Conservation (phyloP, 352 stramenopile genomes). For the Plasmopara muralis region DNA sequence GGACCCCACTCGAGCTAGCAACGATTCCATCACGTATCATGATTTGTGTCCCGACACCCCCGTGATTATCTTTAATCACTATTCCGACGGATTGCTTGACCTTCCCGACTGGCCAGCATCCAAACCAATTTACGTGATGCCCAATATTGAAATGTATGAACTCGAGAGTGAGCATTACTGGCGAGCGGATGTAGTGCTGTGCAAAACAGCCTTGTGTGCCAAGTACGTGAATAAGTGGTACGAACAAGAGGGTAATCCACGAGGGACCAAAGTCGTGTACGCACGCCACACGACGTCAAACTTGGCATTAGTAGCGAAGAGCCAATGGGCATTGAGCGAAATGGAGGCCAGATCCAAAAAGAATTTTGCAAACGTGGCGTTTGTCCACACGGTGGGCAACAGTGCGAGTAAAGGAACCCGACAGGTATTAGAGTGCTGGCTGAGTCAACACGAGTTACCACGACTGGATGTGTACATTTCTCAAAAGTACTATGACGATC, state of each 20-base stretch:
- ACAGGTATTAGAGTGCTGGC: constrained; percentile 34
- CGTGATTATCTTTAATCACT: constrained; percentile 48
- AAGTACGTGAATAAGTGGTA: constrained; percentile 47
- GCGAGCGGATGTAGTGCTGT: constrained; percentile 37
- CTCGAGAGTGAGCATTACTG: constrained; percentile 29
- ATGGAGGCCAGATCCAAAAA: constrained; percentile 1
- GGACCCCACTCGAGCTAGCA: constrained; percentile 12
- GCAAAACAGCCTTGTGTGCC: constrained; percentile 41
- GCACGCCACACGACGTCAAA: constrained; percentile 46
- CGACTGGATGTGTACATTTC: constrained; percentile 36
- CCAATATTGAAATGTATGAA: constrained; percentile 9
- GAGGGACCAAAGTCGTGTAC: constrained; percentile 38
- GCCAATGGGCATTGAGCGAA: constrained; percentile 4
- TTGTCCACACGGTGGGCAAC: constrained; percentile 27
- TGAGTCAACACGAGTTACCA: constrained; percentile 29
- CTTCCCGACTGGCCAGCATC: constrained; percentile 19
- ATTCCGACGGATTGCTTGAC: constrained; percentile 30
- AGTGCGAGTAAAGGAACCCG: constrained; percentile 30
- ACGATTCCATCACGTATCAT: constrained; percentile 33
- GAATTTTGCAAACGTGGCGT: constrained; percentile 25
- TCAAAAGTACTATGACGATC: constrained; percentile 22
- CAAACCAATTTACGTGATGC: constrained; percentile 35
- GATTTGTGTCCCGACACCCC: constrained; percentile 47
- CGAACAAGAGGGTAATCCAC: constrained; percentile 44
- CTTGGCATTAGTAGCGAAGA: constrained; percentile 19